Evolutionary conservation across 371 early-diverging fungal species (phyloP), one percentile per base, ranked within the genome.

Genomic region (Apophysomyces trapeziformis): DNA sequence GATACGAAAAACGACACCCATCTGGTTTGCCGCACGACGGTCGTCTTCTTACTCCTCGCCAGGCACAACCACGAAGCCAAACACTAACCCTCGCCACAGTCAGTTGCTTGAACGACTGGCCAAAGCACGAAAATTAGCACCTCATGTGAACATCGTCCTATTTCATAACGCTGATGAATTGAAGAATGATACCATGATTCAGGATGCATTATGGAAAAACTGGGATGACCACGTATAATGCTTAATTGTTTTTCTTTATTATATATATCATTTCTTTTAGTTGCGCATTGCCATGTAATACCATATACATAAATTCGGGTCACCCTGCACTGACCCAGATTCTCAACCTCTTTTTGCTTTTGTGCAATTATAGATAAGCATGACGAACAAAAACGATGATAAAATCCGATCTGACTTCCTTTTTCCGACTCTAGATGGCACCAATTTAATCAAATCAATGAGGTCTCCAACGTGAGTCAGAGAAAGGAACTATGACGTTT

Each of bases 161-260:
- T 81, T 81, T 65, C 67, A 67, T 43, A 50, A 72, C 63, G 77
- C 77, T 6, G 59, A 73, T 7, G 59, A 54, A 7, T 64, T 81
- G 18, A 56, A 59, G 44, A 56, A 65, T 21, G 75, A 81, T 68
- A 26, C 62, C 18, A 58, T 63, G 36, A 72, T 81, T 21, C 63
- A 67, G 38, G 59, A 75, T 35, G 65, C 77, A 14, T 45, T 78
- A 57, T 79, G 79, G 77, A 62, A 71, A 47, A 50, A 64, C n/a
- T 73, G 70, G 70, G 78, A 74, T 64, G 65, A 74, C 35, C 70
- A 70, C 14, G 21, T 5, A 64, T 38, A 37, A 36, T 14, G 9
- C 35, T 37, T 2, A 26, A 26, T 13, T 60, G 38, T 38, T 21
- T 13, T 21, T 60, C 7, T 44, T n/a, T 43, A 9, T 43, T 58